Conservation (phyloP, 2,329 filamentous ascomycete genomes). For the Clonostachys rhizophaga region DNA sequence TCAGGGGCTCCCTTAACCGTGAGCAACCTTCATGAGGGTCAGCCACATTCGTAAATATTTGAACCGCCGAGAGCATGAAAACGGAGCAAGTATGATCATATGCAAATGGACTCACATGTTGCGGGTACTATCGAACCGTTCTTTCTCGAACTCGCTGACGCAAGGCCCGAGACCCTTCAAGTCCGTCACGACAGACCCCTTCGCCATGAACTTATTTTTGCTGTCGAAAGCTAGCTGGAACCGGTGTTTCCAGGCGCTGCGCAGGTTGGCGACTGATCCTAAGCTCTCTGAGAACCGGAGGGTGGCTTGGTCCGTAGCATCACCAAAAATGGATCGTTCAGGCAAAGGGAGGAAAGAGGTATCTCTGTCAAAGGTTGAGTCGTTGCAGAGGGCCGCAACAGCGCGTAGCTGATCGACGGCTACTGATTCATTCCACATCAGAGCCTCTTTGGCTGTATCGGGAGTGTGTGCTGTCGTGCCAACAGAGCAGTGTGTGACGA, state of each 20-base stretch:
- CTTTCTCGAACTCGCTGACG: constrained; percentile 25
- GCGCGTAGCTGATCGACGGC: constrained; percentile 54
- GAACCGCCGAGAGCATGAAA: too few species aligned
- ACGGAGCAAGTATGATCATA: too few species aligned
- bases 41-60: constrained; percentile 7
- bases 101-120: too few species aligned
- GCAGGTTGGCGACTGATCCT: constrained; percentile 46
- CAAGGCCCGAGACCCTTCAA: constrained; percentile 24
- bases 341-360: constrained; percentile 47
- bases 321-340: constrained; percentile 64
- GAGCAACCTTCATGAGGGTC: constrained; percentile 36
- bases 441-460: constrained; percentile 45
- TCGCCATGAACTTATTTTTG: constrained; percentile 80
- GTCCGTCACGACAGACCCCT: constrained; percentile 44
- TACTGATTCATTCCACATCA: constrained; percentile 17
- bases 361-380: constrained; percentile 67
- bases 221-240: constrained; percentile 74
- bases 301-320: constrained; percentile 73
- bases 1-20: constrained; percentile 81
- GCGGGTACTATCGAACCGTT: constrained; percentile 25
- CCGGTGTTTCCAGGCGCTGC: constrained; percentile 57
- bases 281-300: constrained; percentile 67
- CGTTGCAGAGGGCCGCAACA: constrained; percentile 66
- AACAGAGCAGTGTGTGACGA: constrained; percentile 41
- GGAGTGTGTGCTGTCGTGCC: constrained; percentile 51